A percentile compares a stretch with the other conserved stretches of the same genome.
phyloP scores from a whole-genome alignment of 768 basidiomycete genomes.

The Nevesoporus exiguus region DNA sequence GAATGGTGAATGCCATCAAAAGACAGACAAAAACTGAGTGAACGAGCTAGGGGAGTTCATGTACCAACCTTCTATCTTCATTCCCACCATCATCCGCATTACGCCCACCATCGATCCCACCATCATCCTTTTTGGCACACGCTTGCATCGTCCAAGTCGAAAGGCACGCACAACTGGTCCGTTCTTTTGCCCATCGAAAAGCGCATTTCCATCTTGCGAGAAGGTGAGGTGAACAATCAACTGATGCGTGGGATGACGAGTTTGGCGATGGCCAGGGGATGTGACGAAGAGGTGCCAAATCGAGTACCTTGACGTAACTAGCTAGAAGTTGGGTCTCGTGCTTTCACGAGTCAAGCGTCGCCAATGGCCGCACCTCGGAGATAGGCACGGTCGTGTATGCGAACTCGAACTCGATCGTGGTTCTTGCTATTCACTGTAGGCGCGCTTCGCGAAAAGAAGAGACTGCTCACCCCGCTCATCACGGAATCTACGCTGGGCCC shows the following conservation, averaged over 20 bases:
- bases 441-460: constrained; percentile 56
- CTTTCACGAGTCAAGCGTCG: constrained; percentile 5
- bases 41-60: too few species aligned
- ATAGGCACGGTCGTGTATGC: constrained; percentile 4
- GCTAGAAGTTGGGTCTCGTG: constrained; percentile 25
- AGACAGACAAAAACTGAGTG: too few species aligned
- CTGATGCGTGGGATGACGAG: constrained; percentile 46
- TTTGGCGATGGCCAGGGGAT: constrained; percentile 38
- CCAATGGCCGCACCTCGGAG: constrained; percentile 12
- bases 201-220: constrained; percentile 23
- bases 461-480: constrained; percentile 29
- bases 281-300: constrained; percentile 36
- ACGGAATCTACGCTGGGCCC: constrained; percentile 22
- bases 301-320: constrained; percentile 56
- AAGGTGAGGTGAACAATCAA: constrained; percentile 47
- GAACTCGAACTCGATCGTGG: constrained; percentile 8
- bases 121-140: too few species aligned
- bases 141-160: too few species aligned
- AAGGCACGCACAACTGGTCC: too few species aligned
- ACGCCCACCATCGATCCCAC: constrained; percentile 5
- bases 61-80: too few species aligned
- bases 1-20: too few species aligned
- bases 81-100: not conserved
- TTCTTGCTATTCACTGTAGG: constrained; percentile 21
- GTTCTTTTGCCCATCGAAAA: too few species aligned